Base-by-base conservation (phyloP, 148 eudicot species). In the Cornus controversa region DNA sequence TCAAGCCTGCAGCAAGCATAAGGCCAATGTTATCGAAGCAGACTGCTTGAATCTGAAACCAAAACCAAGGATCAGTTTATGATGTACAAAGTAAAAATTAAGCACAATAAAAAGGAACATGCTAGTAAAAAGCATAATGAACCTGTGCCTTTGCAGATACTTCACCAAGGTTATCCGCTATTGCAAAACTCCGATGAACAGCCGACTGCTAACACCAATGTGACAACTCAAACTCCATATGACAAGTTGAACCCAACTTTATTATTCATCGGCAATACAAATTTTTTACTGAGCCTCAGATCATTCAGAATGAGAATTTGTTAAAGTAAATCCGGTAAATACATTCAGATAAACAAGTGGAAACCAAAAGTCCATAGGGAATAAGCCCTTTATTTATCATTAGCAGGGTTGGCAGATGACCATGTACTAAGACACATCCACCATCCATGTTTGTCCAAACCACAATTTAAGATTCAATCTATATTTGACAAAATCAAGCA, bases 101-200 rank as follows among this genome's bases (percentile, higher is more conserved):
- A 71, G 37, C 7, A 37, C 8, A 5, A 36, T 6, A 2, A 8
- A 37, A 37, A 45, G 22, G 70, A 80, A 16, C 71, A 77, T 18
- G 24, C 20, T 20, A 77, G 36, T 50, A 67, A 67, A 40, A 76
- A 45, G 58, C 72, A 67, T 9, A 79, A 77, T 70, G 36, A 71
- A 94, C 98, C 97, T 95, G 97, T 67, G 89, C 86, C 80, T 95
- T 95, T 26, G 99, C 99, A 76, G 99, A 95, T 84, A 95, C 91
- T 90, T 95, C 99, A 73, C 99, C 99, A 82, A 95, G 84, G 82
- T 95, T 95, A 81, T 93, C 99, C 20, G 92, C 91, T 82, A 90
- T 71, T 36, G 99, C 97, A 85, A 95, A 95, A 87, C 99, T 95
- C 75, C 91, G 85, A 84, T 95, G 99, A 73, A 95, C 93, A 68